Percentiles rank a stretch among this genome's conserved stretches.
Evolutionary conservation across 441 rosid genomes (phyloP).

Genomic region (Aleurites moluccanus): DNA sequence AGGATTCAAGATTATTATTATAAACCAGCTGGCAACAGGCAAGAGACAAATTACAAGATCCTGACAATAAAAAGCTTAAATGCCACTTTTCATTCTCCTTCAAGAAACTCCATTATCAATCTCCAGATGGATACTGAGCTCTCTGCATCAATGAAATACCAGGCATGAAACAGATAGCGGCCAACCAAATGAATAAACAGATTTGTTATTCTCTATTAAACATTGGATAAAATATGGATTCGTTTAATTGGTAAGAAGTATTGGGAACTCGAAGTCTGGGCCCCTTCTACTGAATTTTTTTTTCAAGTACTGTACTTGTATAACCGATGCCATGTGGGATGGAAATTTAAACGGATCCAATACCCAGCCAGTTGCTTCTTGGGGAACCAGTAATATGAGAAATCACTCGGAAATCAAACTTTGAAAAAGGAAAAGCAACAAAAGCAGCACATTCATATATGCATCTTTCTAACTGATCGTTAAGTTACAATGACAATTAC

Average conservation of each 20-base stretch:
- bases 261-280: neutral
- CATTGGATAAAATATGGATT: neutral
- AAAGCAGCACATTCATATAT: no score
- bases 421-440: no score
- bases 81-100: neutral
- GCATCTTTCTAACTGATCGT: neutral
- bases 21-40: neutral
- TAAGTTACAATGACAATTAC: neutral
- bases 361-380: neutral
- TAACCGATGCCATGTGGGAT: no score
- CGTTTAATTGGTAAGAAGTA: neutral
- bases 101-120: neutral
- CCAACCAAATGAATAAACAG: neutral
- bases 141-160: conserved; percentile 21
- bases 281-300: neutral
- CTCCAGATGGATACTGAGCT: neutral
- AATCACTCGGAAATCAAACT: no score
- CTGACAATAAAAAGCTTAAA: neutral
- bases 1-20: neutral
- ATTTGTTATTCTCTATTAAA: neutral
- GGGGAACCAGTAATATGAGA: neutral
- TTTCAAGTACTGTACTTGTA: neutral
- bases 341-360: no score
- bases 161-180: neutral
- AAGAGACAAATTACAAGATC: neutral